A percentile compares a stretch with the other conserved stretches of the same genome.
Conservation (phyloP, 805 yeast species). For the Candida manassasensis region DNA sequence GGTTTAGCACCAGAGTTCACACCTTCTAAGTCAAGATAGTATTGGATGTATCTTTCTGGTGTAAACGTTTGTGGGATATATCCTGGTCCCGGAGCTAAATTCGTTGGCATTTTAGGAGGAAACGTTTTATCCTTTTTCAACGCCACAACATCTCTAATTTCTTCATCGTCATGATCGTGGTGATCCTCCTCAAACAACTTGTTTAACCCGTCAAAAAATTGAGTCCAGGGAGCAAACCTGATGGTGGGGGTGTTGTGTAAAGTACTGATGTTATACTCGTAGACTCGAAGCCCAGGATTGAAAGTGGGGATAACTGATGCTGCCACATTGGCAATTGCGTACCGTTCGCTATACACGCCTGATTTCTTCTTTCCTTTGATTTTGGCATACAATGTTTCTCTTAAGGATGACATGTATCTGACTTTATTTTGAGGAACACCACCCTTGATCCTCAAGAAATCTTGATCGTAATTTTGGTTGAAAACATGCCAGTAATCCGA, state of each 20-base stretch:
- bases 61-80: slow-evolving; percentile 66
- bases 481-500: slow-evolving; percentile 8
- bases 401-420: slow-evolving; percentile 52
- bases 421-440: slow-evolving; percentile 68
- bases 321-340: slow-evolving; percentile 63
- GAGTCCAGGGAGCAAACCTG: slow-evolving; percentile 50
- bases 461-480: slow-evolving; percentile 11
- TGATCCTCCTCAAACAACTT: slow-evolving; percentile 24
- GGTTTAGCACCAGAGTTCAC: slow-evolving; percentile 42
- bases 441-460: slow-evolving; percentile 36
- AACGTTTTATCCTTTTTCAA: slow-evolving; percentile 50
- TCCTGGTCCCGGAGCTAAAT: slow-evolving; percentile 66
- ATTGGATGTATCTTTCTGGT: slow-evolving; percentile 70
- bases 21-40: slow-evolving; percentile 56
- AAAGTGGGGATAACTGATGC: slow-evolving; percentile 81
- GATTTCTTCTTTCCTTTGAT: slow-evolving; percentile 43
- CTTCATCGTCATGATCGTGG: slow-evolving; percentile 15
- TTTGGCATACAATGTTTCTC: slow-evolving; percentile 49
- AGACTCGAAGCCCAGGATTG: slow-evolving; percentile 76
- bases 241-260: slow-evolving; percentile 23
- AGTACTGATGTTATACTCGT: slow-evolving; percentile 78
- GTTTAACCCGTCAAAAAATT: slow-evolving; percentile 50
- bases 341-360: slow-evolving; percentile 49
- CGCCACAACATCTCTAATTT: not conserved
- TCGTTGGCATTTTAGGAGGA: slow-evolving; percentile 56